Base-by-base conservation (phyloP, 495 filamentous ascomycete species). In the Penicillium longicatenatum region DNA sequence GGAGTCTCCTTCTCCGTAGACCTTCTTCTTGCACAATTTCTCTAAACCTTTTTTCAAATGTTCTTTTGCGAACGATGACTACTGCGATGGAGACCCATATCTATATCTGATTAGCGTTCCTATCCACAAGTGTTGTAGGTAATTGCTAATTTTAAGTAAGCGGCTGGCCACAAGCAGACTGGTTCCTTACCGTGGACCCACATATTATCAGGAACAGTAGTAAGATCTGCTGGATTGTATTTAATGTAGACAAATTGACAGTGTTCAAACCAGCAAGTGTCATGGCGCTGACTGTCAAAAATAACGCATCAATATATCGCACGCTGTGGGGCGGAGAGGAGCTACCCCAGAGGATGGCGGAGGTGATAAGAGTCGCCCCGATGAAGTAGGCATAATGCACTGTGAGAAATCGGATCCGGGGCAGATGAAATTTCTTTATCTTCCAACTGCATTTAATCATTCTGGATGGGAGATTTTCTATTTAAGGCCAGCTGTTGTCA, bases 371-470 rank as follows among this genome's bases (percentile, higher is more conserved):
- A 37, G 79, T 84, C 20, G 84, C 81, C 4, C 72, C 52, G 59
- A 92, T 81, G 70, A 95, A 95, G 72, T 95, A 95, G 55, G 79
- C 71, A 80, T 93, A 89, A 67, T 89, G 85, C 37, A 92, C 65
- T 1, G 86, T 90, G 66, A 93, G 86, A 71, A 92, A 95, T 35
- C 31, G 31, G 10, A 35, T 3, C 10, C 31, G 31, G 12, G 31
- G 31, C 9, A 35, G 31, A 35, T 35, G 12, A 10, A 14, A 35
- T 1, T 35, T 35, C 31, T 12, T 14, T 4, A 35, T 11, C 10
- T 35, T 35, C 31, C 31, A 35, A 14, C 31, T 35, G 31, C 11
- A 14, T 14, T 14, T 14, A 3, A 35, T 14, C 31, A 35, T 35
- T 4, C 4, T 35, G 31, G 9, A 35, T 8, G 9, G 7, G 11